Evolutionary conservation across 2,329 filamentous ascomycete species (phyloP).

Genomic region (Fusarium sp.): DNA sequence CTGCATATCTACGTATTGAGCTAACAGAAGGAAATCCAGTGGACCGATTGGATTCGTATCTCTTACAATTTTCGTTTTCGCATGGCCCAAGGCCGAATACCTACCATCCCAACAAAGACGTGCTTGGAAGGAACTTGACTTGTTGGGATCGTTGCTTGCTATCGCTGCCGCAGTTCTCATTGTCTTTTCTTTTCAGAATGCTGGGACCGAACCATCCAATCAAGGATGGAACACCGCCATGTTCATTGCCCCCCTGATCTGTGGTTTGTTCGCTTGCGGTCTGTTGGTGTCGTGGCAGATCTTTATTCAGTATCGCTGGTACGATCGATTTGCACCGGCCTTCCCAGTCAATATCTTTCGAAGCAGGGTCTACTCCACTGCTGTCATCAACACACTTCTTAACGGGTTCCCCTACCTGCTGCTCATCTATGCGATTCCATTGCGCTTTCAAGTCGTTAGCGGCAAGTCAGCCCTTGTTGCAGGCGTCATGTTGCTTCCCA

Average conservation of each 20-base stretch:
- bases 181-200: conserved; percentile 69
- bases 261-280: conserved; percentile 47
- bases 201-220: conserved; percentile 49
- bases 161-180: conserved; percentile 65
- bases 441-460: conserved; percentile 63
- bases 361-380: conserved; percentile 59
- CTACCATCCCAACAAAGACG: conserved; percentile 54
- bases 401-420: conserved; percentile 64
- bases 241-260: conserved; percentile 49
- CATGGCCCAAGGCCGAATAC: conserved; percentile 62
- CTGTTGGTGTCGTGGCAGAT: conserved; percentile 48
- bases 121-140: conserved; percentile 64
- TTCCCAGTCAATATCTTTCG: conserved; percentile 62
- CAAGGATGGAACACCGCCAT: conserved; percentile 57
- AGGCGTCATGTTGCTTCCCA: conserved; percentile 64
- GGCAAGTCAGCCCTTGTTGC: conserved; percentile 58
- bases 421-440: conserved; percentile 61
- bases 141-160: conserved; percentile 64
- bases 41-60: conserved; percentile 63
- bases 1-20: not conserved
- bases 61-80: conserved; percentile 58
- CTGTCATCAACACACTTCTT: conserved; percentile 59
- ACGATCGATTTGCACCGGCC: conserved; percentile 52
- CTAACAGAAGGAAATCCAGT: conserved; percentile 48
- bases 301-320: conserved; percentile 41